These are phyloP conservation scores for Erythrophleum ivorense DNA, from an alignment of 331 rosid genomes.

Conservation along the genomic window DNA sequence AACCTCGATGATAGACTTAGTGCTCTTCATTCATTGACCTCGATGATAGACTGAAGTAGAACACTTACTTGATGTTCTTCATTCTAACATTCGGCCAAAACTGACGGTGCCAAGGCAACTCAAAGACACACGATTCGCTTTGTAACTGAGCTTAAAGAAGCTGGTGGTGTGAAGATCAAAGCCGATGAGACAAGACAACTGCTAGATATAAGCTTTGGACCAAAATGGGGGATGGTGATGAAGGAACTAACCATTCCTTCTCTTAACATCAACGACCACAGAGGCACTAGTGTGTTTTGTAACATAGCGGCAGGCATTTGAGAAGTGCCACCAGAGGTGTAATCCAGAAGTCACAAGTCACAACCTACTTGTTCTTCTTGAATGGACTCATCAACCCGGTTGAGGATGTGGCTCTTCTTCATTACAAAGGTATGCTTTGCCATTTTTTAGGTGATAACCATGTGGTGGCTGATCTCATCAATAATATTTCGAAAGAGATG, in stretches of 20 bases:
- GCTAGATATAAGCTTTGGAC: no score
- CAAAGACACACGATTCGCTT: slow-evolving; percentile 40
- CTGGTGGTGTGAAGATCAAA: not conserved
- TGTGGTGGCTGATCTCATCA: not conserved
- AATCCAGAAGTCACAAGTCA: slow-evolving; percentile 14
- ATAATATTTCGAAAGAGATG: slow-evolving; percentile 41
- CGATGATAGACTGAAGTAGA: not conserved
- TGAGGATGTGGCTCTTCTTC: slow-evolving; percentile 49
- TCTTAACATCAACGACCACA: not conserved
- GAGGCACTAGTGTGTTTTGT: slow-evolving; percentile 45
- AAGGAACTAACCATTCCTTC: no score
- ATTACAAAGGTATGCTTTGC: slow-evolving; percentile 46
- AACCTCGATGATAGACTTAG: no score
- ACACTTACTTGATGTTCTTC: slow-evolving; percentile 52
- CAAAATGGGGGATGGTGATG: no score
- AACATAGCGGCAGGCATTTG: slow-evolving; percentile 48
- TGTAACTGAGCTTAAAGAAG: not conserved
- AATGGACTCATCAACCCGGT: no score
- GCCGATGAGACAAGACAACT: no score
- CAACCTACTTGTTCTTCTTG: no score
- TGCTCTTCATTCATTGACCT: no score
- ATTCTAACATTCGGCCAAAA: slow-evolving; percentile 36
- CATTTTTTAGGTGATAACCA: slow-evolving; percentile 49
- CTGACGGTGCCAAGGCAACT: not conserved
- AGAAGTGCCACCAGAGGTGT: slow-evolving; percentile 51